A percentile compares a stretch with the other conserved stretches of the same genome.
Evolutionary conservation across 805 yeast genomes (phyloP).

Genomic region (Hanseniaspora meyeri): DNA sequence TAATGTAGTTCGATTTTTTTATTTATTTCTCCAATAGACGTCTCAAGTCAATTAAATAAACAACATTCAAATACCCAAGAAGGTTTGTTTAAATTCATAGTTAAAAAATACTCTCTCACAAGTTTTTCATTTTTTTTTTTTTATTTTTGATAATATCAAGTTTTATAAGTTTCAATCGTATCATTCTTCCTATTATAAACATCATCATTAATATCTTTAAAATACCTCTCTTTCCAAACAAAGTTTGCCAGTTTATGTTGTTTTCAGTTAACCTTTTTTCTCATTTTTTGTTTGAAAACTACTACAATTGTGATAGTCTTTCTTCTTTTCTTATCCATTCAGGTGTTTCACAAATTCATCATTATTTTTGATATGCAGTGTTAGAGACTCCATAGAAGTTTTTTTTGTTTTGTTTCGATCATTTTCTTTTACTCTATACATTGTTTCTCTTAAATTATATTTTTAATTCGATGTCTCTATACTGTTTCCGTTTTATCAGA

Average conservation of each 20-base stretch:
- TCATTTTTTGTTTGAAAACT: background rate
- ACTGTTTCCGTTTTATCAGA: background rate
- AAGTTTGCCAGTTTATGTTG: too few relatives aligned
- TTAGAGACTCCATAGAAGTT: background rate
- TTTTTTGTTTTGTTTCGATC: background rate
- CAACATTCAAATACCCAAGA: background rate
- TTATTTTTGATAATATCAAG: background rate
- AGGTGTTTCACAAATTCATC: background rate
- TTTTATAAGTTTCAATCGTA: background rate
- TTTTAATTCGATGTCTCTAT: background rate
- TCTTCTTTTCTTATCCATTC: background rate
- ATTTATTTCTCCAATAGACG: background rate
- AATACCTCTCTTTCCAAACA: too few relatives aligned
- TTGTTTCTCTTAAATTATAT: background rate
- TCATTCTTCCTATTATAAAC: background rate
- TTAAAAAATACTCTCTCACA: background rate
- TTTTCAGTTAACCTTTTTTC: background rate
- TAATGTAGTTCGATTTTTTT: background rate
- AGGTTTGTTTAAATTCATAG: background rate
- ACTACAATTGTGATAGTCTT: background rate
- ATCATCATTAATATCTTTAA: too few relatives aligned
- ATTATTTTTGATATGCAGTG: background rate
- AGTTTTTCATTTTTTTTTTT: background rate
- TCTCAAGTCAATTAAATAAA: background rate
- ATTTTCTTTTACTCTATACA: background rate